These are phyloP conservation scores for Malassezia japonica DNA, from an alignment of 1,284 basidiomycete species.

Conservation along the genomic window DNA sequence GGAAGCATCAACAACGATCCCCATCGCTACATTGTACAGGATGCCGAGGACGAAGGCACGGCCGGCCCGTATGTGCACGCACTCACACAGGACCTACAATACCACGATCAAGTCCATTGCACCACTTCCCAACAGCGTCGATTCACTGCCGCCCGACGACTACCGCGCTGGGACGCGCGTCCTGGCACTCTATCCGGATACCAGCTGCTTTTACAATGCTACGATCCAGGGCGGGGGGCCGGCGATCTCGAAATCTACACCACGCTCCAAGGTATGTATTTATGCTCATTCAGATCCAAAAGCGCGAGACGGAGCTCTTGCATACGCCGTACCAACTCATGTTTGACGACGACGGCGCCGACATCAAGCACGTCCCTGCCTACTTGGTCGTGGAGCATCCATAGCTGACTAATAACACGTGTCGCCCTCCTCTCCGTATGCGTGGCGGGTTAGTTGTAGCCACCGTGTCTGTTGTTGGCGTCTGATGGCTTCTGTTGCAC, in stretches of 20 bases:
- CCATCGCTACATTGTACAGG: conserved; percentile 29
- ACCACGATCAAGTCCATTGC: conserved; percentile 39
- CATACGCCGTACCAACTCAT: conserved; percentile 38
- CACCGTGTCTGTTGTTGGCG: no score
- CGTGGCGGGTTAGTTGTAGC: no score
- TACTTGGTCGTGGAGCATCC: conserved; percentile 42
- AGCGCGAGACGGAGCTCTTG: conserved; percentile 33
- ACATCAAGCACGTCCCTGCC: conserved; percentile 39
- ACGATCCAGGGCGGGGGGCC: conserved; percentile 43
- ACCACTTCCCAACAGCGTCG: conserved; percentile 33
- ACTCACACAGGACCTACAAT: conserved; percentile 21
- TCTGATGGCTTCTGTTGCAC: no score
- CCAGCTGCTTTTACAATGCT: conserved; percentile 46
- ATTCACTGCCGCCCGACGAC: conserved; percentile 35
- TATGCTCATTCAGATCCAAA: conserved; percentile 7
- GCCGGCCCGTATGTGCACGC: conserved; percentile 15
- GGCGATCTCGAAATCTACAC: conserved; percentile 17
- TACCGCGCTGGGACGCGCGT: conserved; percentile 35
- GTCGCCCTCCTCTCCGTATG: no score
- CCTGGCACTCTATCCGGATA: conserved; percentile 47
- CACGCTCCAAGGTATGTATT: conserved; percentile 19
- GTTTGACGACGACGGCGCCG: conserved; percentile 45
- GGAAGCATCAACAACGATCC: conserved; percentile 31
- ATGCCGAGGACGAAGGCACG: conserved; percentile 21
- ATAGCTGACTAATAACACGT: conserved; percentile 13